Percentiles rank a stretch among this genome's conserved stretches.
Evolutionary conservation across 2,329 filamentous ascomycete genomes (phyloP).

Genomic region (Talaromyces sp.): DNA sequence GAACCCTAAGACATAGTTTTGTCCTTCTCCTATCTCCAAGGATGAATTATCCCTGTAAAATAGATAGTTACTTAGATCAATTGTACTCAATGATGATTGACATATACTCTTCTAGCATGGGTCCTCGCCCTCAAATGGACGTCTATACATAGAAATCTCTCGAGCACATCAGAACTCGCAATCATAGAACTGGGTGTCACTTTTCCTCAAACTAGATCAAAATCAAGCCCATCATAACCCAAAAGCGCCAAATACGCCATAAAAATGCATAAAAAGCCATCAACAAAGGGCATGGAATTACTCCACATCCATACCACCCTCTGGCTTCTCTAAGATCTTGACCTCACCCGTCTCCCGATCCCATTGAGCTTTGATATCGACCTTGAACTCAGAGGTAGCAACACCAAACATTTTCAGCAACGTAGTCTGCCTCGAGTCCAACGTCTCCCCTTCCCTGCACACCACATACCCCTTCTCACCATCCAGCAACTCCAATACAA

Average conservation of each 20-base stretch:
- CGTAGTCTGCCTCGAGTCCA: slow-evolving; percentile 90
- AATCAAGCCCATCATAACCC: slow-evolving; percentile 7
- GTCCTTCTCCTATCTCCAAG: too few species aligned
- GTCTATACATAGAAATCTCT: not conserved
- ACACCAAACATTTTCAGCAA: slow-evolving; percentile 92
- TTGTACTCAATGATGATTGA: not conserved
- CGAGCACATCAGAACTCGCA: not conserved
- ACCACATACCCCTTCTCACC: slow-evolving; percentile 63
- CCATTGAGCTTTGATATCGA: slow-evolving; percentile 69
- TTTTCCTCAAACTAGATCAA: slow-evolving; percentile 1
- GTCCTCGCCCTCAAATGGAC: not conserved
- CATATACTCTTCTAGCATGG: not conserved
- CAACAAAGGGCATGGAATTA: slow-evolving; percentile 24
- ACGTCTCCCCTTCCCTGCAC: slow-evolving; percentile 76
- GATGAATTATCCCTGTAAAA: not conserved
- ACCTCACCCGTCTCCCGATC: slow-evolving; percentile 39
- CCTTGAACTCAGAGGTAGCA: slow-evolving; percentile 83
- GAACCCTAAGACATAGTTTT: not conserved
- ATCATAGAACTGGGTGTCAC: not conserved
- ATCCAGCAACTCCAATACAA: slow-evolving; percentile 62
- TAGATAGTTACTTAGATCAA: not conserved
- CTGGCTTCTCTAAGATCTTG: slow-evolving; percentile 36
- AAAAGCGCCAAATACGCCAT: slow-evolving; percentile 20
- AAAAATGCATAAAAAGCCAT: slow-evolving; percentile 29
- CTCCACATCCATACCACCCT: slow-evolving; percentile 44